Conservation (phyloP, 164 flowering plant species). For the Kingdonia uniflora region DNA sequence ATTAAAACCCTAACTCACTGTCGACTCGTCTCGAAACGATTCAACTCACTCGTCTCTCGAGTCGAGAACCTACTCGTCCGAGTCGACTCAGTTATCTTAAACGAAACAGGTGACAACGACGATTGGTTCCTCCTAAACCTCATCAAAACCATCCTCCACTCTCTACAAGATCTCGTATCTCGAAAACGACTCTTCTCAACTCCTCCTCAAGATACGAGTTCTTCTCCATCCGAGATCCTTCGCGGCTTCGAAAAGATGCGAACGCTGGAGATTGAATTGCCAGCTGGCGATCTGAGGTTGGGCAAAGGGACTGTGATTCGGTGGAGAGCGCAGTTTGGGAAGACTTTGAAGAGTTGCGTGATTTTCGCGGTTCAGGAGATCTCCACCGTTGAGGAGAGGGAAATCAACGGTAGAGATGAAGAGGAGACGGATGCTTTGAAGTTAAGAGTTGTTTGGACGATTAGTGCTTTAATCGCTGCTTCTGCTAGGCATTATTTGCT, state of each 20-base stretch:
- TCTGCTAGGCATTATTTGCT: slow-evolving; percentile 40
- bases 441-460: slow-evolving; percentile 45
- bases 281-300: slow-evolving; percentile 31
- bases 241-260: slow-evolving; percentile 28
- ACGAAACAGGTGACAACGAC: slow-evolving; percentile 16
- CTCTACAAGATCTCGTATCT: slow-evolving; percentile 25
- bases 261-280: slow-evolving; percentile 34
- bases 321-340: slow-evolving; percentile 47
- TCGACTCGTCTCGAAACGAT: slow-evolving; percentile 38
- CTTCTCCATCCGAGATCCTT: slow-evolving; percentile 35
- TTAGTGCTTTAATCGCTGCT: slow-evolving; percentile 43
- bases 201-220: neutral
- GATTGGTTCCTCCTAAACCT: slow-evolving; percentile 19
- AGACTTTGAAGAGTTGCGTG: slow-evolving; percentile 31
- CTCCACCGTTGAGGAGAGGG: neutral
- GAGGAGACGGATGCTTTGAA: slow-evolving; percentile 15
- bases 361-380: slow-evolving; percentile 25
- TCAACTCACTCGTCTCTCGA: slow-evolving; percentile 43
- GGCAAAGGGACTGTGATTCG: slow-evolving; percentile 30
- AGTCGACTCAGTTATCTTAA: slow-evolving; percentile 44
- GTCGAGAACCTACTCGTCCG: slow-evolving; percentile 26
- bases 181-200: slow-evolving; percentile 5
- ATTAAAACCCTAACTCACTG: slow-evolving; percentile 41
- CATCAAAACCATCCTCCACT: slow-evolving; percentile 22
- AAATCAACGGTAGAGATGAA: slow-evolving; percentile 2